These are phyloP conservation scores for Penicillium concentricum DNA, from an alignment of 2,329 filamentous ascomycete species.

Conservation along the genomic window DNA sequence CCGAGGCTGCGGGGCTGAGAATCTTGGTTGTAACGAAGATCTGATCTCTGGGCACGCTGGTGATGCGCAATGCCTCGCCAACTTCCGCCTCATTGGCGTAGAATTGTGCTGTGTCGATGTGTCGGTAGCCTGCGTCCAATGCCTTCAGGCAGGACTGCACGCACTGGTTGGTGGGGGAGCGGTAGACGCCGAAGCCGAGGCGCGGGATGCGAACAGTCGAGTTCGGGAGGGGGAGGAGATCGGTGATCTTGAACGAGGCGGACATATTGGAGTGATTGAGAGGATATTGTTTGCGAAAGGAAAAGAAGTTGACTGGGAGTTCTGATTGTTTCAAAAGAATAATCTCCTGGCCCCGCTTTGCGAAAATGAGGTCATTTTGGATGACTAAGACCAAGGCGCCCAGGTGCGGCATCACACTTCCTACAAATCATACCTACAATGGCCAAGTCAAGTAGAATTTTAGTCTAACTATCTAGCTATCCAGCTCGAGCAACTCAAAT, in stretches of 20 bases:
- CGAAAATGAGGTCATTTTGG: conserved; percentile 10
- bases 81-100: conserved; percentile 70
- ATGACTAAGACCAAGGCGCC: conserved; percentile 5
- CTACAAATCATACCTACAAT: neutral
- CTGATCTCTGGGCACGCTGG: conserved; percentile 52
- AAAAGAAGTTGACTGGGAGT: neutral
- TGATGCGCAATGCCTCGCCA: conserved; percentile 60
- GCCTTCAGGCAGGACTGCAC: conserved; percentile 59
- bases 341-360: conserved; percentile 10
- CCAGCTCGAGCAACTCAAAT: neutral
- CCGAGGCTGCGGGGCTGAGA: conserved; percentile 52
- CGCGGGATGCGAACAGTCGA: conserved; percentile 58
- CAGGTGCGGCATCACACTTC: neutral
- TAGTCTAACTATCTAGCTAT: neutral
- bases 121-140: conserved; percentile 51
- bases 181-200: conserved; percentile 72
- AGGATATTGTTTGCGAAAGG: conserved; percentile 1
- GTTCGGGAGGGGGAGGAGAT: conserved; percentile 52
- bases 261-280: conserved; percentile 26
- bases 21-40: conserved; percentile 73
- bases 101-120: conserved; percentile 63
- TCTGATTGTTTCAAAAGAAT: neutral
- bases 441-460: neutral
- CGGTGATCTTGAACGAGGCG: conserved; percentile 46
- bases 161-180: conserved; percentile 56